Conservation (phyloP, 1,284 basidiomycete species). For the Somion occarium region DNA sequence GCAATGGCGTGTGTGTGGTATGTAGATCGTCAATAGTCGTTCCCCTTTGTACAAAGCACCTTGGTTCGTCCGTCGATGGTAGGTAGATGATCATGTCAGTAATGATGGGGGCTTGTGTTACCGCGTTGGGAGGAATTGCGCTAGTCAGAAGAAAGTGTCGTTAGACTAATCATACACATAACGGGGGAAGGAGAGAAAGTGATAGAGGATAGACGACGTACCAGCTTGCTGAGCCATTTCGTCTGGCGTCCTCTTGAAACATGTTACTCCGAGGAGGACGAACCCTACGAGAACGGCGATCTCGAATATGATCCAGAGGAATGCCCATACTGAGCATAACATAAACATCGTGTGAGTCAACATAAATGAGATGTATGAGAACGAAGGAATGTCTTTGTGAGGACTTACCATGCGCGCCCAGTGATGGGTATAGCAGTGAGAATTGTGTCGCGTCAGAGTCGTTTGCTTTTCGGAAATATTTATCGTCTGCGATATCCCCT, state of each 20-base stretch:
- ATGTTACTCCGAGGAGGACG: slow-evolving; percentile 62
- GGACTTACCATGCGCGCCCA: slow-evolving; percentile 59
- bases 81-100: too few relatives aligned
- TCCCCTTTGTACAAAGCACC: too few relatives aligned
- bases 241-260: slow-evolving; percentile 49
- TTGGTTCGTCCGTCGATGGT: too few relatives aligned
- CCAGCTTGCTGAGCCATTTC: slow-evolving; percentile 36
- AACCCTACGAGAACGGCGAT: slow-evolving; percentile 64
- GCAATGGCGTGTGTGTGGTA: too few relatives aligned
- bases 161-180: background rate
- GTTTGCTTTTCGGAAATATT: slow-evolving; percentile 82
- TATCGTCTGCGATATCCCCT: slow-evolving; percentile 85
- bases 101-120: background rate
- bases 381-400: slow-evolving; percentile 3
- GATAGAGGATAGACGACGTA: slow-evolving; percentile 17
- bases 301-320: slow-evolving; percentile 71
- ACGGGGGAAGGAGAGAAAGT: background rate
- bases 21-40: too few relatives aligned
- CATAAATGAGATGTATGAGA: background rate
- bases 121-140: slow-evolving; percentile 6
- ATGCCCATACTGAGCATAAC: slow-evolving; percentile 57
- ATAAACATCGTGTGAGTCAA: too few relatives aligned
- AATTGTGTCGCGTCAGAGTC: slow-evolving; percentile 83
- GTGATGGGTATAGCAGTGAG: slow-evolving; percentile 57
- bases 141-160: too few relatives aligned